A percentile compares a stretch with the other conserved stretches of the same genome.
Evolutionary conservation across 2,329 filamentous ascomycete genomes (phyloP).

Genomic region (Arthrinium phaeospermum): DNA sequence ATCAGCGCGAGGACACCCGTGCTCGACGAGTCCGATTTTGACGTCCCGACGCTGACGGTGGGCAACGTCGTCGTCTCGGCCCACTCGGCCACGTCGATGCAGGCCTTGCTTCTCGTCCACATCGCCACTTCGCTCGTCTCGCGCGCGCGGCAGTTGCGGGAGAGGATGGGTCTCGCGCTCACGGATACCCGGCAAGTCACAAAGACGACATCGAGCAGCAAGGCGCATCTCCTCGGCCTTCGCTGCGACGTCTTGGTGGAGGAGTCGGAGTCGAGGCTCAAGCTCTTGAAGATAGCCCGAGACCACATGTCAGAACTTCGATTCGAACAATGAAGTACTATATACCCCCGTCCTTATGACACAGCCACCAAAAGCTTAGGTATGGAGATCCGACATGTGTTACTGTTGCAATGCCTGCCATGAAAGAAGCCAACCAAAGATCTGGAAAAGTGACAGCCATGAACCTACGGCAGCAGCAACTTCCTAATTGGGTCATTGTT

Average conservation of each 20-base stretch:
- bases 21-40: slow-evolving; percentile 39
- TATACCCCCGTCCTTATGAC: too few relatives aligned
- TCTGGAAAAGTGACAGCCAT: slow-evolving; percentile 20
- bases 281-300: slow-evolving; percentile 28
- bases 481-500: neutral
- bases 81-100: slow-evolving; percentile 33
- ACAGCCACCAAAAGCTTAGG: too few relatives aligned
- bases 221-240: slow-evolving; percentile 28
- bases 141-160: slow-evolving; percentile 26
- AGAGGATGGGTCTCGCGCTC: slow-evolving; percentile 19
- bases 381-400: neutral
- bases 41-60: slow-evolving; percentile 47
- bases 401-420: neutral
- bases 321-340: slow-evolving; percentile 27
- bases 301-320: slow-evolving; percentile 25
- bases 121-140: slow-evolving; percentile 30
- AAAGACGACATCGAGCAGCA: slow-evolving; percentile 19
- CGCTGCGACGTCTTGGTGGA: slow-evolving; percentile 35
- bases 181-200: neutral
- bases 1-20: slow-evolving; percentile 35
- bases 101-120: slow-evolving; percentile 32
- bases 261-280: slow-evolving; percentile 27
- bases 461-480: slow-evolving; percentile 16
- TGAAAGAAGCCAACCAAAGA: slow-evolving; percentile 16
- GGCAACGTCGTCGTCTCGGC: slow-evolving; percentile 38